Evolutionary conservation across 106 monocot genomes (phyloP).

Genomic region (Allium fistulosum): DNA sequence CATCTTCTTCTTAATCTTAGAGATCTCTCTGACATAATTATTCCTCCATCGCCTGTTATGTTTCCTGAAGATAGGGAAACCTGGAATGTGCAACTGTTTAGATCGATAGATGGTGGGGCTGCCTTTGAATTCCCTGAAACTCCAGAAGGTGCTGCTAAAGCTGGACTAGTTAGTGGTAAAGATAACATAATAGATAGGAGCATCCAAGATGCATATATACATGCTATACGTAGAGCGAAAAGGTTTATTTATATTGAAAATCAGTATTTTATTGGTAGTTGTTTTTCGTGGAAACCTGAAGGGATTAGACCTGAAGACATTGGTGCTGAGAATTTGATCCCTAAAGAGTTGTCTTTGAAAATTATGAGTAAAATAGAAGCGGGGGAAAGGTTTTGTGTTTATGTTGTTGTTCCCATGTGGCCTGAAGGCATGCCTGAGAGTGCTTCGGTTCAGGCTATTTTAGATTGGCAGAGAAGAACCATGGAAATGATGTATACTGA

Average conservation of each 20-base stretch:
- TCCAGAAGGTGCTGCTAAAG: slow-evolving; percentile 16
- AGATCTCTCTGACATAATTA: slow-evolving; percentile 27
- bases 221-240: slow-evolving; percentile 33
- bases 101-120: slow-evolving; percentile 25
- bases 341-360: slow-evolving; percentile 42
- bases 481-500: slow-evolving; percentile 64
- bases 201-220: slow-evolving; percentile 34
- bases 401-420: slow-evolving; percentile 59
- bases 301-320: slow-evolving; percentile 25
- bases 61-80: slow-evolving; percentile 13
- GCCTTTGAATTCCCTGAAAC: slow-evolving; percentile 24
- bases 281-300: slow-evolving; percentile 23
- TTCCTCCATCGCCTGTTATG: slow-evolving; percentile 21
- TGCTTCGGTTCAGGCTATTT: slow-evolving; percentile 41
- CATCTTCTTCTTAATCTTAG: slow-evolving; percentile 18
- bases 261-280: slow-evolving; percentile 27
- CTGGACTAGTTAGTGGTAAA: slow-evolving; percentile 22
- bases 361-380: slow-evolving; percentile 48
- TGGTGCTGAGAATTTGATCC: slow-evolving; percentile 29
- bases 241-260: slow-evolving; percentile 36
- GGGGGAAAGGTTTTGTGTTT: slow-evolving; percentile 38
- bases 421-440: slow-evolving; percentile 33
- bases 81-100: slow-evolving; percentile 30
- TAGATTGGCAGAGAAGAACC: slow-evolving; percentile 45
- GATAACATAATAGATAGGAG: slow-evolving; percentile 28